A percentile compares a stretch with the other conserved stretches of the same genome.
Evolutionary conservation across 768 basidiomycete genomes (phyloP).

Genomic region (Calocybe gangraenosa): DNA sequence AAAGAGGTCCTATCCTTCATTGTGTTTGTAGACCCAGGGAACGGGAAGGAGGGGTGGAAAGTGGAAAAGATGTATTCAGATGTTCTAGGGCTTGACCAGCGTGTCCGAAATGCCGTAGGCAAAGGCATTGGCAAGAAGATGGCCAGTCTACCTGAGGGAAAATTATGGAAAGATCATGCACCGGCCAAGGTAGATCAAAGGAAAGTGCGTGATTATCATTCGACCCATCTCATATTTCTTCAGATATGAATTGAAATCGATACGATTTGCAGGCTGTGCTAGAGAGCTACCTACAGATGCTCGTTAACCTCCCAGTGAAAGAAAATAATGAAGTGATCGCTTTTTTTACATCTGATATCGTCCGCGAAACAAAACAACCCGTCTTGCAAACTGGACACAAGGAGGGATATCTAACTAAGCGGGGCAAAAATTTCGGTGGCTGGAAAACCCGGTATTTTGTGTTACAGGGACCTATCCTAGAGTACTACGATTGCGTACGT

Average conservation of each 20-base stretch:
- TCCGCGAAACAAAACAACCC: conserved; percentile 70
- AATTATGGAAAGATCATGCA: conserved; percentile 95
- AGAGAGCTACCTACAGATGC: conserved; percentile 80
- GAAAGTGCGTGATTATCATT: conserved; percentile 55
- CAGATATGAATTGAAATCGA: too few species aligned
- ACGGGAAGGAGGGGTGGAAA: conserved; percentile 70
- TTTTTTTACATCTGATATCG: conserved; percentile 88
- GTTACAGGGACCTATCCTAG: conserved; percentile 81
- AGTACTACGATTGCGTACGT: conserved; percentile 95
- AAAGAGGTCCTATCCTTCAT: conserved; percentile 92
- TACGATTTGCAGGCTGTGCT: conserved; percentile 57
- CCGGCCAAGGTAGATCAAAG: conserved; percentile 95
- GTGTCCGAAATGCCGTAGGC: conserved; percentile 63
- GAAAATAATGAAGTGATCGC: conserved; percentile 87
- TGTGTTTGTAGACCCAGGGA: conserved; percentile 67
- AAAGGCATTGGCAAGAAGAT: conserved; percentile 77
- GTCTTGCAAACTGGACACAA: conserved; percentile 83
- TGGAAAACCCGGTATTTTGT: conserved; percentile 98
- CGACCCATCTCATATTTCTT: background rate
- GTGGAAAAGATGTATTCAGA: conserved; percentile 95
- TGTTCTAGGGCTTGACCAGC: conserved; percentile 81
- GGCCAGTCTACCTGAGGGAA: conserved; percentile 80
- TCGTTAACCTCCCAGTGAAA: conserved; percentile 79
- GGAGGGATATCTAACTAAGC: conserved; percentile 93
- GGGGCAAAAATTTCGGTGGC: conserved; percentile 96